Evolutionary conservation across 2,329 filamentous ascomycete genomes (phyloP), one percentile per base, ranked within the genome.

Genomic region (Aspergillus fructus): DNA sequence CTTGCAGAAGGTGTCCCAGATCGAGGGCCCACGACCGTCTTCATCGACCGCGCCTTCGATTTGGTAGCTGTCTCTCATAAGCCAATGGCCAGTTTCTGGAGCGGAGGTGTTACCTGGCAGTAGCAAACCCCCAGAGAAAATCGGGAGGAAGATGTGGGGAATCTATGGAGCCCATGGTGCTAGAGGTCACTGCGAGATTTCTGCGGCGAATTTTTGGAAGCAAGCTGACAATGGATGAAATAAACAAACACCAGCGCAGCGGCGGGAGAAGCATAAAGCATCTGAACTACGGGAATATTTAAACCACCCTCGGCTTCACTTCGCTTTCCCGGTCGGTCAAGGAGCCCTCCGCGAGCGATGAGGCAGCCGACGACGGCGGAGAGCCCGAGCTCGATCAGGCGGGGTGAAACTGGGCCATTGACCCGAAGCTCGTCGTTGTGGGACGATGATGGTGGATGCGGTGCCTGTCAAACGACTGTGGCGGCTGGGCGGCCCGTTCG

Each of bases 1-100:
- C 61, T 84, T 84, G 76, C 89, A 93, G 78, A 96, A 96, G n/a
- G 84, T 88, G 76, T 96, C 91, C 91, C 91, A 96, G 74, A 96
- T 94, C 60, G 89, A 91, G 54, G 90, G 87, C 21, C 85, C 89
- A 62, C 91, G 89, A 63, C 91, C 91, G 71, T 93, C 91, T 69
- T 88, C 84, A 48, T 88, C 79, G 40, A 83, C 80, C 48, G 86
- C 86, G 57, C 91, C 91, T 79, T 96, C 91, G 66, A 96, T 89
- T 74, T 96, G 91, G 79, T 94, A 96, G 71, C 91, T 94, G 70
- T 40, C 34, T 17, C 12, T 21, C 39, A n/a, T 58, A 17, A 59
- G 53, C 49, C 12, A 34, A 45, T 37, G 13, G 40, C 11, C 39
- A 19, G 3, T n/a, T 34, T 30, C 3, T 5, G 21, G 11, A 43